Base-by-base conservation (phyloP, 805 yeast genomes). In the Wickerhamia fluorescens region DNA sequence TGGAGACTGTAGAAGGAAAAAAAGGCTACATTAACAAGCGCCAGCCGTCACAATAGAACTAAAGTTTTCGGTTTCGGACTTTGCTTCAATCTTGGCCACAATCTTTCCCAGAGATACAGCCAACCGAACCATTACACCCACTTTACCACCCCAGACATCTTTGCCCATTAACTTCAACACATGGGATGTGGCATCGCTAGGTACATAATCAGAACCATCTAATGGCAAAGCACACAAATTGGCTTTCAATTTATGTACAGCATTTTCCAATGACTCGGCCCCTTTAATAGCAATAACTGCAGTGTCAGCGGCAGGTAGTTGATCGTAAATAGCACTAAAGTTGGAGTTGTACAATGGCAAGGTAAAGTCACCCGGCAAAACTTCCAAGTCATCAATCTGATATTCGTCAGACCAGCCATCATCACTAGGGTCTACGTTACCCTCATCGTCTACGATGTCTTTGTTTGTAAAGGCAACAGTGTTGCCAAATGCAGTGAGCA, bases 351-450 rank as follows among this genome's bases (percentile, higher is more conserved):
- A 85, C 14, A 86, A 66, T 29, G 95, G 94, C 31, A 64, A 58
- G 34, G 86, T 67, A 57, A 77, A 89, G 53, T 87, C 96, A 20
- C 95, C 95, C 7, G 92, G 76, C 6, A 59, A 58, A 32, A 89
- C 52, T 34, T 73, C 75, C 46, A 87, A 65, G 34, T 79, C 81
- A 56, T 86, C 96, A 41, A 92, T 73, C 52, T 80, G 92, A 58
- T 89, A 92, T 57, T 88, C 95, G 56, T 92, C 97, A 41, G 81
- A 82, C 69, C 79, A 84, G 11, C 96, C 96, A 40, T 81, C 94
- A 30, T 65, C 79, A 27, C 71, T 75, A 25, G 72, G 79, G 35
- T 70, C 71, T 28, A 80, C 71, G 37, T 70, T 73, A 13, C 78
- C 77, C 10, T 87, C 78, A 7, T 72, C 68, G 27, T 85, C 78